Evolutionary conservation across 805 yeast genomes (phyloP).

Genomic region (Jamesozyma jinghongensis): DNA sequence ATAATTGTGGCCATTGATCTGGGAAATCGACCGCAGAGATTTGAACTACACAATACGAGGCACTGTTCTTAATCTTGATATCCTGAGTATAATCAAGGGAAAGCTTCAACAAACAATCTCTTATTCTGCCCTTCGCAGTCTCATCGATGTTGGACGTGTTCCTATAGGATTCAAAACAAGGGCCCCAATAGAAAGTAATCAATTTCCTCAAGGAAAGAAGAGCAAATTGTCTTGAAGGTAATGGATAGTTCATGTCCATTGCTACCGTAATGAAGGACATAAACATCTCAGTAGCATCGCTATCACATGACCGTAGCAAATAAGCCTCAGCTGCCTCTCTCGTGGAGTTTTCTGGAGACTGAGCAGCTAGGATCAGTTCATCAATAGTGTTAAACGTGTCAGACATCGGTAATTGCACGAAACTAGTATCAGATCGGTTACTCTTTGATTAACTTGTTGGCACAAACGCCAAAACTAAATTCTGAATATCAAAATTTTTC

Average conservation of each 20-base stretch:
- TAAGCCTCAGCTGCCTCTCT: constrained; percentile 45
- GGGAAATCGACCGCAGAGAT: constrained; percentile 88
- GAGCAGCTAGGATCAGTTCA: constrained; percentile 26
- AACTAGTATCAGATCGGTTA: too few relatives aligned
- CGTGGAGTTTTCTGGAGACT: constrained; percentile 41
- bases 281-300: constrained; percentile 43
- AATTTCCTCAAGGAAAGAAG: constrained; percentile 57
- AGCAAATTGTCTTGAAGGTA: constrained; percentile 49
- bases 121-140: constrained; percentile 41
- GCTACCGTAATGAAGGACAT: constrained; percentile 38
- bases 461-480: too few relatives aligned
- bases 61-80: constrained; percentile 54
- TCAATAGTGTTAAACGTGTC: constrained; percentile 4
- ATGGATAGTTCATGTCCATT: constrained; percentile 11
- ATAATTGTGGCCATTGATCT: constrained; percentile 84
- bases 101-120: constrained; percentile 43
- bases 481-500: background rate
- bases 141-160: constrained; percentile 52
- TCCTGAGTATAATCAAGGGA: constrained; percentile 36
- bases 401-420: too few relatives aligned
- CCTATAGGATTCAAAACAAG: constrained; percentile 64
- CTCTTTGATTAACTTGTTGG: too few relatives aligned
- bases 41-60: constrained; percentile 70
- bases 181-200: constrained; percentile 71
- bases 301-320: constrained; percentile 35